Conservation (phyloP, 257 asterid species). For the Capsicum rhomboideum region DNA sequence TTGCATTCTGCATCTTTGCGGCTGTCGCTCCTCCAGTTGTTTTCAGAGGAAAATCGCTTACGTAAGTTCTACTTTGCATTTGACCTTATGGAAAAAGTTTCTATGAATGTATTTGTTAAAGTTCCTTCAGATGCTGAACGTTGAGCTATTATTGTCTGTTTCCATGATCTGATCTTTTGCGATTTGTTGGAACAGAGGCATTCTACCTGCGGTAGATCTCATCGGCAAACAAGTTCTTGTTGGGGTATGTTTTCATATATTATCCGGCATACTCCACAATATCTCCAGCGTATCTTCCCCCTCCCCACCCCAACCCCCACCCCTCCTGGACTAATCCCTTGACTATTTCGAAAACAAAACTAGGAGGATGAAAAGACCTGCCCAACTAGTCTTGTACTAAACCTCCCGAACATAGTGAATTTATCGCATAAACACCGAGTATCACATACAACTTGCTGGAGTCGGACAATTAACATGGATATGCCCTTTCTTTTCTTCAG, state of each 20-base stretch:
- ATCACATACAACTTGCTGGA: neutral
- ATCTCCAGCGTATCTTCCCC: neutral
- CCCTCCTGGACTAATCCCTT: neutral
- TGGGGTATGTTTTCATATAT: constrained; percentile 55
- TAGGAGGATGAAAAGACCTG: neutral
- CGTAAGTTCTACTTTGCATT: constrained; percentile 38
- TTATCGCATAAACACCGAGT: neutral
- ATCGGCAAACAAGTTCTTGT: constrained; percentile 61
- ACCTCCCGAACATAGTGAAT: neutral
- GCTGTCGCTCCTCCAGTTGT: constrained; percentile 99
- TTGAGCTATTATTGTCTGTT: neutral
- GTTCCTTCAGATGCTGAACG: neutral
- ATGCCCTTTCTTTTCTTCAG: constrained; percentile 21
- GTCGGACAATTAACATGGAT: neutral
- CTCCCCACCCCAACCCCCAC: too few relatives aligned
- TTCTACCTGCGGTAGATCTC: constrained; percentile 90
- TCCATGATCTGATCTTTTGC: neutral
- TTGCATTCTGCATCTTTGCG: constrained; percentile 79
- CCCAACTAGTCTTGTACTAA: neutral
- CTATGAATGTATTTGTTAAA: neutral
- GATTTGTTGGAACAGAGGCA: constrained; percentile 57
- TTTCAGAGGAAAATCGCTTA: constrained; percentile 86
- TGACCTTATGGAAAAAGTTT: neutral
- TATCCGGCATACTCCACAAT: neutral
- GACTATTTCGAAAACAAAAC: neutral